Percentiles rank a stretch among this genome's conserved stretches.
Evolutionary conservation across 176 grass and related monocot species (phyloP).

Genomic region (Metroxylon sagu): DNA sequence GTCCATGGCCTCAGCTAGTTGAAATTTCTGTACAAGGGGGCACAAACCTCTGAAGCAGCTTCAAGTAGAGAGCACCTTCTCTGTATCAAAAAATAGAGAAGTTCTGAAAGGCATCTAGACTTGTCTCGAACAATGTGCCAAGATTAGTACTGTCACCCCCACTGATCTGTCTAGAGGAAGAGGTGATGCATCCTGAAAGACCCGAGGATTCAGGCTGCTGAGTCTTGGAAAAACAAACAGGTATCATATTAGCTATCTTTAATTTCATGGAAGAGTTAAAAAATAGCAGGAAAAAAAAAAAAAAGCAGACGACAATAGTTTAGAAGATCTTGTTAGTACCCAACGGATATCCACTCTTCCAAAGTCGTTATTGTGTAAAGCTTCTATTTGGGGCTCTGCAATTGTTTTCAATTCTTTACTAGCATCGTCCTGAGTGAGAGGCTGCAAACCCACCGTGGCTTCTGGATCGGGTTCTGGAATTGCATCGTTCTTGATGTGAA

Average conservation of each 20-base stretch:
- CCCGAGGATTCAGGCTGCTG: constrained; percentile 22
- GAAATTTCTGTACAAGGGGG: no score
- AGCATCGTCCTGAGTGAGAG: not conserved
- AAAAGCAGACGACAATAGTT: no score
- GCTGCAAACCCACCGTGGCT: not conserved
- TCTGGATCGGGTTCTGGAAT: not conserved
- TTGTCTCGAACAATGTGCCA: constrained; percentile 41
- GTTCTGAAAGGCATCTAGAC: constrained; percentile 79
- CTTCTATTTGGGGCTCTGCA: not conserved
- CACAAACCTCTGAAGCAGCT: no score
- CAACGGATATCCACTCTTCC: constrained; percentile 23
- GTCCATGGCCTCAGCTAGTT: no score
- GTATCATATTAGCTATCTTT: constrained; percentile 20
- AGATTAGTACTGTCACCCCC: constrained; percentile 49
- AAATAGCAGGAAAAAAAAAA: not conserved
- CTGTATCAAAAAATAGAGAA: constrained; percentile 49
- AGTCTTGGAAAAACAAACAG: constrained; percentile 3
- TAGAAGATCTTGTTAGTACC: constrained; percentile 11
- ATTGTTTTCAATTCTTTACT: not conserved
- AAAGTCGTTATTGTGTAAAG: not conserved
- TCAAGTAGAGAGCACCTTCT: not conserved
- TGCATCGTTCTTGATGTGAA: not conserved
- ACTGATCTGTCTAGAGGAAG: constrained; percentile 49
- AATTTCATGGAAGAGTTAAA: not conserved
- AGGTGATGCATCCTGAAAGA: constrained; percentile 17